Evolutionary conservation across 2,329 filamentous ascomycete genomes (phyloP).

Genomic region (Fusarium stilboides): DNA sequence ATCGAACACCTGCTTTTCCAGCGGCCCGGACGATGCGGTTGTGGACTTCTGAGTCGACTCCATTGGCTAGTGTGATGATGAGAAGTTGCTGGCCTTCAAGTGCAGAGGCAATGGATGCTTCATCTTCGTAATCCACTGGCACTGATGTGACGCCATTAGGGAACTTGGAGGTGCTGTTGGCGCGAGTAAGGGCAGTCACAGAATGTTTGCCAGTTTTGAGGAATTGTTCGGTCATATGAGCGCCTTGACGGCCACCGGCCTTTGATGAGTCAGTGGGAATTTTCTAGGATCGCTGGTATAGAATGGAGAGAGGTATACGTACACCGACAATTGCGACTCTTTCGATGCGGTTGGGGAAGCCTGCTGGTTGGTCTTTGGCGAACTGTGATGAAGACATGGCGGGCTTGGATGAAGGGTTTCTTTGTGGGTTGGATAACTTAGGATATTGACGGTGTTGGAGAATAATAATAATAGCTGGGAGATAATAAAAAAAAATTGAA

Average conservation of each 20-base stretch:
- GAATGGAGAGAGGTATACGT: constrained; percentile 48
- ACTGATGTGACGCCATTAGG: constrained; percentile 59
- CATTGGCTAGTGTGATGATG: constrained; percentile 61
- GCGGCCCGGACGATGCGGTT: constrained; percentile 62
- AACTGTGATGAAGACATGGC: neutral
- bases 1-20: constrained; percentile 61
- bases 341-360: constrained; percentile 21
- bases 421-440: neutral
- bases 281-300: no score
- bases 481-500: no score
- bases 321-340: constrained; percentile 61
- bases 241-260: constrained; percentile 56
- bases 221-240: constrained; percentile 56
- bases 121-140: constrained; percentile 59
- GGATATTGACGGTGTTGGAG: no score
- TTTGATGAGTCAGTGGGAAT: constrained; percentile 48
- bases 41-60: constrained; percentile 57
- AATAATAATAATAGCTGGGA: neutral
- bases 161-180: constrained; percentile 56
- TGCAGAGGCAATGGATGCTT: constrained; percentile 59
- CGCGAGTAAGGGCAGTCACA: constrained; percentile 66
- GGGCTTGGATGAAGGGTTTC: accelerated
- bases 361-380: constrained; percentile 12
- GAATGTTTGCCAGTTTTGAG: constrained; percentile 62
- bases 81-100: constrained; percentile 66